These are phyloP conservation scores for Wickerhamiella kurtzmanii DNA, from an alignment of 805 yeast genomes.

Conservation along the genomic window DNA sequence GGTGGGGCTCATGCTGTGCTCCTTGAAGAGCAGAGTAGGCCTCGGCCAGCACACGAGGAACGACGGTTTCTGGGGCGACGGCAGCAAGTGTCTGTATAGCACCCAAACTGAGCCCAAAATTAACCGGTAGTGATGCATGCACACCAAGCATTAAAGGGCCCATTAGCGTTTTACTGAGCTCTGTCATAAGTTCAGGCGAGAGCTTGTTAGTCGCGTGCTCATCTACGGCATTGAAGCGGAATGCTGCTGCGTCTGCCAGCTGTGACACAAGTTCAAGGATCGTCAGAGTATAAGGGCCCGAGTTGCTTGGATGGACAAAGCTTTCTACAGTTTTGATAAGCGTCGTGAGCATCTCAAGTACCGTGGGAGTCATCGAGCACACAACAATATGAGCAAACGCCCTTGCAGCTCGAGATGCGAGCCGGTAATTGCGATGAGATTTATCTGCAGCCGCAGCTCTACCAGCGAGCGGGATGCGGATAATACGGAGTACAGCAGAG, in stretches of 20 bases:
- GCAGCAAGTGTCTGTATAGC: conserved; percentile 35
- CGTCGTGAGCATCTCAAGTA: conserved; percentile 17
- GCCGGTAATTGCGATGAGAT: not conserved
- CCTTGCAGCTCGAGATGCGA: not conserved
- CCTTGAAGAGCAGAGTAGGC: conserved; percentile 42
- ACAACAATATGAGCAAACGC: conserved; percentile 38
- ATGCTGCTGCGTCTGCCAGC: conserved; percentile 30
- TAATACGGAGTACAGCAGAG: not conserved
- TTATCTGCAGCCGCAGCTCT: not conserved
- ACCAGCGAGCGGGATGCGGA: not conserved
- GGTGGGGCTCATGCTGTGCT: conserved; percentile 43
- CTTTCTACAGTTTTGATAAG: conserved; percentile 62
- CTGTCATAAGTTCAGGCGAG: conserved; percentile 30
- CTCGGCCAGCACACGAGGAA: conserved; percentile 34
- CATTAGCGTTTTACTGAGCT: conserved; percentile 29
- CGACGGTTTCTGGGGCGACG: conserved; percentile 36
- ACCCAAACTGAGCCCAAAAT: conserved; percentile 6
- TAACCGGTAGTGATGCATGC: conserved; percentile 29
- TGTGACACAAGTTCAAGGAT: conserved; percentile 54
- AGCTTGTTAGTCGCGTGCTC: not conserved
- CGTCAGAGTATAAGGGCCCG: conserved; percentile 74
- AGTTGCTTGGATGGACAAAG: conserved; percentile 81
- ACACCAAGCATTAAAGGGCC: conserved; percentile 42
- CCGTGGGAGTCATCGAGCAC: conserved; percentile 41
- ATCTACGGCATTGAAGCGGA: conserved; percentile 24